Percentiles rank a stretch among this genome's conserved stretches.
These are phyloP conservation scores for Agrostemma githago DNA, from an alignment of 148 eudicot species.

Conservation along the genomic window DNA sequence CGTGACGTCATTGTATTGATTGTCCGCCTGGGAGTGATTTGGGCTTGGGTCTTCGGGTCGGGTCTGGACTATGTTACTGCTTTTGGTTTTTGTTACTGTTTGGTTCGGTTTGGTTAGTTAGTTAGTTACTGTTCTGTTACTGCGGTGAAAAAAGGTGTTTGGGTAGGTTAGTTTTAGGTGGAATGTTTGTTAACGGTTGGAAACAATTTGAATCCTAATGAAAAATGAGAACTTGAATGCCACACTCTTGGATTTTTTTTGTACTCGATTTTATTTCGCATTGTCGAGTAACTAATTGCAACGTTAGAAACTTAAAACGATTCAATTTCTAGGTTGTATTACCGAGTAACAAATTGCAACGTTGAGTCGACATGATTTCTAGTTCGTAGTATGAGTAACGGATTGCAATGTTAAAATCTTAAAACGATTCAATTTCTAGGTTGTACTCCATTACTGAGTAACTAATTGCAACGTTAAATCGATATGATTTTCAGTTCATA, in stretches of 20 bases:
- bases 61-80: slow-evolving; percentile 3
- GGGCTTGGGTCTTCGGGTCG: background rate
- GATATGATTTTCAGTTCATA: no score
- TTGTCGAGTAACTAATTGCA: no score
- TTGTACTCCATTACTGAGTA: no score
- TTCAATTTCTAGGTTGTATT: no score
- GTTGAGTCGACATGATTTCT: no score
- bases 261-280: no score
- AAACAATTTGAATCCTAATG: background rate
- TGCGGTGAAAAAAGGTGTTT: background rate
- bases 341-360: no score
- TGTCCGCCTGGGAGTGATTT: background rate
- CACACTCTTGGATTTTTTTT: background rate
- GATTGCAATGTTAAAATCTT: no score
- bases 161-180: background rate
- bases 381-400: no score
- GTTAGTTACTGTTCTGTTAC: background rate
- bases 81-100: background rate
- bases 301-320: no score
- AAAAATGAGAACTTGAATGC: background rate
- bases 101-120: background rate
- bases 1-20: background rate
- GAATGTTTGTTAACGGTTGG: background rate
- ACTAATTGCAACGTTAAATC: no score
- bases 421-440: no score